Conservation (phyloP, 164 flowering plant genomes). For the Aristolochia californica region DNA sequence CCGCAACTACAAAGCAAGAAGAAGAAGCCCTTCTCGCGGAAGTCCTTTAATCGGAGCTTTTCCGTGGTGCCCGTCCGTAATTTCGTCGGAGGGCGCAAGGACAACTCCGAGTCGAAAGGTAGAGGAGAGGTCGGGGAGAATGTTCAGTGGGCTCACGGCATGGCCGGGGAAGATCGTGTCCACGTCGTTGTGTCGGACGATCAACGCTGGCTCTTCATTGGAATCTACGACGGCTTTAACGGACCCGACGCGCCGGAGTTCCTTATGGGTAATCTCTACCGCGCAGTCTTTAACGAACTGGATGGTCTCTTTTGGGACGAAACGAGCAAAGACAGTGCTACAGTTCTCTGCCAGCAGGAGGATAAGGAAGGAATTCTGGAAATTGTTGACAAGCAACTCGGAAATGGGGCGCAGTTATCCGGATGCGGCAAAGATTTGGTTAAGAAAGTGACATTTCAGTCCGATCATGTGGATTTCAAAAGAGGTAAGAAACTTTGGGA, state of each 20-base stretch:
- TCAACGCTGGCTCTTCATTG: constrained; percentile 93
- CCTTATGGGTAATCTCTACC: constrained; percentile 84
- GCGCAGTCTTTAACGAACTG: constrained; percentile 73
- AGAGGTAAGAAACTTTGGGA: constrained; percentile 72
- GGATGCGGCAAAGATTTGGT: constrained; percentile 12
- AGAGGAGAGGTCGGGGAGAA: constrained; percentile 22
- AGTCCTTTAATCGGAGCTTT: constrained; percentile 44
- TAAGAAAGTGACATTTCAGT: constrained; percentile 61
- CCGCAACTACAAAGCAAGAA: constrained; percentile 44
- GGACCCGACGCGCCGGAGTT: constrained; percentile 99
- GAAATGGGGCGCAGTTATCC: not conserved
- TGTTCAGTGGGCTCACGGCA: constrained; percentile 97
- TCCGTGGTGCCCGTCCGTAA: constrained; percentile 81
- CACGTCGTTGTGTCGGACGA: constrained; percentile 97
- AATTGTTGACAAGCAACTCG: constrained; percentile 2
- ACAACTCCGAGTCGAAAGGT: constrained; percentile 8
- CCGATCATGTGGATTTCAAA: constrained; percentile 28
- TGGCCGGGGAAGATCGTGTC: constrained; percentile 98
- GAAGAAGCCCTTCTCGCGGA: constrained; percentile 52
- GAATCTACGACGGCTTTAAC: constrained; percentile 97
- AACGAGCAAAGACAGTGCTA: constrained; percentile 16
- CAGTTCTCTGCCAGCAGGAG: not conserved
- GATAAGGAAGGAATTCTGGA: constrained; percentile 6
- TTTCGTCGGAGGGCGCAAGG: constrained; percentile 44
- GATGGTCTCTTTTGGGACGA: constrained; percentile 90